Percentiles rank a stretch among this genome's conserved stretches.
These are phyloP conservation scores for Daedaleopsis nitida DNA, from an alignment of 768 basidiomycete species.

Conservation along the genomic window DNA sequence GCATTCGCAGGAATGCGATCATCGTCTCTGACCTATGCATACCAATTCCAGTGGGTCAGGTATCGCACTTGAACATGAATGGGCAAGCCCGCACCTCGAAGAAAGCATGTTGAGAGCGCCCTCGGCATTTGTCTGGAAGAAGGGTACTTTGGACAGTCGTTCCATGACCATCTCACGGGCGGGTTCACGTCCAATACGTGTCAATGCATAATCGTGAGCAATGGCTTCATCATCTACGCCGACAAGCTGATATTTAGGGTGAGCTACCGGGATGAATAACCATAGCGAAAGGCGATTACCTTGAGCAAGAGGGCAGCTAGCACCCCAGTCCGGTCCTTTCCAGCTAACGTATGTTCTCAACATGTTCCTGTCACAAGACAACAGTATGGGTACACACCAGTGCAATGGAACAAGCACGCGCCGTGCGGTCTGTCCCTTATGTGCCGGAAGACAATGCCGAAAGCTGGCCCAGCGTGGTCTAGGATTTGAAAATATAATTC, in stretches of 20 bases:
- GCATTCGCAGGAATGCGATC: conserved; percentile 63
- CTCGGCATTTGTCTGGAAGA: conserved; percentile 72
- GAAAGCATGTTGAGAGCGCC: conserved; percentile 85
- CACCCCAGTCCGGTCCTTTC: conserved; percentile 83
- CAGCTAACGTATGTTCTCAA: conserved; percentile 43
- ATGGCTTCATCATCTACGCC: conserved; percentile 68
- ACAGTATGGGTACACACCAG: conserved; percentile 39
- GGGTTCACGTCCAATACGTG: conserved; percentile 79
- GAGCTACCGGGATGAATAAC: not conserved
- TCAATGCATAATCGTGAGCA: conserved; percentile 76
- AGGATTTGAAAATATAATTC: conserved; percentile 81
- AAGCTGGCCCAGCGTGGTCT: conserved; percentile 68
- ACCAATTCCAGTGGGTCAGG: not conserved
- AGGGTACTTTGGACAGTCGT: conserved; percentile 67
- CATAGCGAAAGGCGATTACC: conserved; percentile 38
- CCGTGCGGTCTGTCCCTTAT: conserved; percentile 69
- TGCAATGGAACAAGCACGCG: conserved; percentile 76
- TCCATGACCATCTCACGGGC: conserved; percentile 69
- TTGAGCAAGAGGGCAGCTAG: conserved; percentile 72
- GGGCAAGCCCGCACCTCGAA: conserved; percentile 57
- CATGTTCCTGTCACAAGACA: not conserved
- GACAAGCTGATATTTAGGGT: conserved; percentile 53
- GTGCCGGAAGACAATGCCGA: conserved; percentile 72
- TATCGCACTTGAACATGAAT: not conserved
- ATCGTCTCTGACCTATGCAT: conserved; percentile 76